Evolutionary conservation across 371 early-diverging fungal species (phyloP).

Genomic region (Sporodiniella umbellata): DNA sequence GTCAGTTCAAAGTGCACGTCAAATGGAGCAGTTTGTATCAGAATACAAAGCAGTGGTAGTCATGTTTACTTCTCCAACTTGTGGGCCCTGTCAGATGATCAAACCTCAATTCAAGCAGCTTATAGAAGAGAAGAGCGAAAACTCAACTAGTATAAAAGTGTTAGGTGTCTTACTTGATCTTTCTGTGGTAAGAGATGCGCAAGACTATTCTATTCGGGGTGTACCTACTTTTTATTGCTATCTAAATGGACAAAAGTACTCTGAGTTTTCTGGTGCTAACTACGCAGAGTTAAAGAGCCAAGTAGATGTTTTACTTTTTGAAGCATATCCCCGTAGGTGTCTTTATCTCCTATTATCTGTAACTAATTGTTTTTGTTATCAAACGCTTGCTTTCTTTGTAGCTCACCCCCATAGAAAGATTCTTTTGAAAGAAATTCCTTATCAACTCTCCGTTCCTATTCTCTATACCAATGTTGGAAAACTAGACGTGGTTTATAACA

Average conservation of each 20-base stretch:
- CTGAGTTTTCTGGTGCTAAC: conserved; percentile 68
- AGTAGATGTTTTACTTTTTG: conserved; percentile 60
- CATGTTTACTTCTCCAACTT: conserved; percentile 72
- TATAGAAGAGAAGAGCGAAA: conserved; percentile 42
- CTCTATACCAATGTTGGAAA: conserved; percentile 50
- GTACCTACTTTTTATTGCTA: conserved; percentile 73
- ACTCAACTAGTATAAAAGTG: conserved; percentile 28
- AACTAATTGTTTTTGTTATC: too few species aligned
- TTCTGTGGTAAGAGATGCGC: conserved; percentile 49
- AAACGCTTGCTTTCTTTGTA: conserved; percentile 12
- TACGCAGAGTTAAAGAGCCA: conserved; percentile 58
- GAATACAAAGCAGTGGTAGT: conserved; percentile 58
- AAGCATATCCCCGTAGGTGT: conserved; percentile 65
- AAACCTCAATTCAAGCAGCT: conserved; percentile 68
- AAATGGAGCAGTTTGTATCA: conserved; percentile 34
- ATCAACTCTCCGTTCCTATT: conserved; percentile 50
- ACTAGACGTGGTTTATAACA: conserved; percentile 57
- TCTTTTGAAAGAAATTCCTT: conserved; percentile 29
- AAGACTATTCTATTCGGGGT: conserved; percentile 55
- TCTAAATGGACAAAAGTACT: conserved; percentile 54
- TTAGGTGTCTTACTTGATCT: conserved; percentile 68
- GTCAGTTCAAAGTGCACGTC: conserved; percentile 28
- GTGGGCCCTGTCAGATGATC: conserved; percentile 72
- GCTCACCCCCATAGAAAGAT: conserved; percentile 66
- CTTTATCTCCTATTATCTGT: neutral